Base-by-base conservation (phyloP, 208 protist species). In the Acanthamoeba sp. region DNA sequence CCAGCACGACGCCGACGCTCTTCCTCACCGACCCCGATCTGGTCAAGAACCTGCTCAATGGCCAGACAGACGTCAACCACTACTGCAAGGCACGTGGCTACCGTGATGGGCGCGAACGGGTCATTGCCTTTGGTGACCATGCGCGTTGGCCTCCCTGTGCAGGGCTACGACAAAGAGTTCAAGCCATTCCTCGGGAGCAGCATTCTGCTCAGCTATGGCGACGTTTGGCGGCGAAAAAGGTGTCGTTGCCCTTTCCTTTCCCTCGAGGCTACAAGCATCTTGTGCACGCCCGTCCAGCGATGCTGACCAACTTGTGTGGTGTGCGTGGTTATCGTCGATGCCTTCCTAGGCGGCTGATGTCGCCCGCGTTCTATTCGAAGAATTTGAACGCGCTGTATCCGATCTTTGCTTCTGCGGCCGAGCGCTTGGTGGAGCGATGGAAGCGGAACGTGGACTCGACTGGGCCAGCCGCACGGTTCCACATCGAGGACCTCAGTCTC, bases 121-220 rank as follows among this genome's bases (percentile, higher is more conserved):
- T 22, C 18, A 27, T 69, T 9, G 20, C 29, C 18, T 55, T 55
- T 4, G 50, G 18, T 55, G 18, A 55, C 50, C 50, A 6, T 0
- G 50, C 1, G 24, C 29, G 2, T 18, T 66, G 16, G 66, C n/a
- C 18, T 14, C 32, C 32, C 14, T 14, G n/a, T 78, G 0, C 69
- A 78, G 69, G 69, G 69, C 69, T 78, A 78, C 69, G 69, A 78
- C 38, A 78, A 78, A 6, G 69, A 78, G 6, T 78, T 78, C 38
- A 78, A 78, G 69, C 69, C 69, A 6, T 78, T 78, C 32, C 69
- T 78, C 29, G 69, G 69, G 34, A 78, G 42, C 38, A 78, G 69
- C 69, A 78, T 78, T 24, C 69, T 78, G 27, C 27, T 78, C 32
- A 78, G 69, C 69, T 78, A 78, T 40, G 69, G 69, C 69, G 69